These are phyloP conservation scores for Globisporangium spiculum DNA, from an alignment of 352 stramenopile genomes.

Conservation along the genomic window DNA sequence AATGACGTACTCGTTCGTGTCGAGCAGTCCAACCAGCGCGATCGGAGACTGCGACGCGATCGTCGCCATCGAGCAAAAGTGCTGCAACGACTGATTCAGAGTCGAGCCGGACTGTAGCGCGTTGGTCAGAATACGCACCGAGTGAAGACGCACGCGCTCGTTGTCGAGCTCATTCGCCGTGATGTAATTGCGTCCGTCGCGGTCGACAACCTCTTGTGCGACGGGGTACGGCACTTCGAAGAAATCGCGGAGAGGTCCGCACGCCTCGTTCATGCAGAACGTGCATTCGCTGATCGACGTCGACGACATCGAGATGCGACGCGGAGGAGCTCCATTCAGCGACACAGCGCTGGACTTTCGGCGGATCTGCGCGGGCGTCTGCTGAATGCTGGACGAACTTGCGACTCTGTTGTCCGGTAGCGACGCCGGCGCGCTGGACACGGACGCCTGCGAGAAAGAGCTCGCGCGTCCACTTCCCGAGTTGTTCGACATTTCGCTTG, in stretches of 20 bases:
- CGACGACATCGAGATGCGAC: slow-evolving; percentile 16
- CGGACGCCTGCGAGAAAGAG: slow-evolving; percentile 43
- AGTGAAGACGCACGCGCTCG: slow-evolving; percentile 60
- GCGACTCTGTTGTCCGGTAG: slow-evolving; percentile 31
- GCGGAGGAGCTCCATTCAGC: slow-evolving; percentile 25
- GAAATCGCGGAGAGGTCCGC: slow-evolving; percentile 56
- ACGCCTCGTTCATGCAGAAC: slow-evolving; percentile 70
- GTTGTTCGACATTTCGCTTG: slow-evolving; percentile 18
- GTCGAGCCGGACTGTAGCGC: slow-evolving; percentile 38
- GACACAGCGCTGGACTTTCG: slow-evolving; percentile 60
- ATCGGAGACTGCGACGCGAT: slow-evolving; percentile 70
- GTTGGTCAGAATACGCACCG: slow-evolving; percentile 46
- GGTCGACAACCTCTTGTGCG: slow-evolving; percentile 50
- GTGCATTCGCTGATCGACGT: slow-evolving; percentile 33
- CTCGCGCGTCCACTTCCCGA: slow-evolving; percentile 42
- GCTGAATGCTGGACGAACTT: slow-evolving; percentile 27
- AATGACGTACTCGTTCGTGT: slow-evolving; percentile 51
- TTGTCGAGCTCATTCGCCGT: slow-evolving; percentile 66
- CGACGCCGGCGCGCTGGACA: slow-evolving; percentile 26
- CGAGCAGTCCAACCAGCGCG: slow-evolving; percentile 64
- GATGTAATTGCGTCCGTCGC: slow-evolving; percentile 44
- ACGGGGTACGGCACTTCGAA: slow-evolving; percentile 74
- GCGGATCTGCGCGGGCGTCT: slow-evolving; percentile 27
- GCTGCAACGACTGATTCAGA: slow-evolving; percentile 48
- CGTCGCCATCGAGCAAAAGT: slow-evolving; percentile 79